phyloP scores from a whole-genome alignment of 768 basidiomycete genomes.

The Russula sp. region DNA sequence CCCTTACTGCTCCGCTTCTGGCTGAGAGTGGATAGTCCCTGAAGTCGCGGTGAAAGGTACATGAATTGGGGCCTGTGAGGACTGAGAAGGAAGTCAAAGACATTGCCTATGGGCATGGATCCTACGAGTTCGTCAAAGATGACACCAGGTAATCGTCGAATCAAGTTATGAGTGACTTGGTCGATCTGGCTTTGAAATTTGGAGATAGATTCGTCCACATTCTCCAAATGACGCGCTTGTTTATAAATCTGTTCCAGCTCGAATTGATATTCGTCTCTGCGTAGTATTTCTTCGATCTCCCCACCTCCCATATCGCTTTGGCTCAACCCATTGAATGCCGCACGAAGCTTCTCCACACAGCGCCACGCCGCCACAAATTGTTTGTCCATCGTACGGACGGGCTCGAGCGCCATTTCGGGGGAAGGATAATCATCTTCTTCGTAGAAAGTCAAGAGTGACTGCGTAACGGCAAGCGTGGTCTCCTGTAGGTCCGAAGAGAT shows the following conservation, averaged over 20 bases:
- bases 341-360: too few relatives aligned
- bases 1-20: background rate
- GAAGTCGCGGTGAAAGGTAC: background rate
- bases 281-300: background rate
- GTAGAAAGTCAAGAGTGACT: too few relatives aligned
- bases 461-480: background rate
- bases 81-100: background rate
- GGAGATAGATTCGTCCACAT: background rate
- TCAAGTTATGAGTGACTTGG: slow-evolving; percentile 8
- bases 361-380: too few relatives aligned
- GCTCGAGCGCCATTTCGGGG: background rate
- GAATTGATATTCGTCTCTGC: background rate
- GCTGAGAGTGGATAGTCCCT: background rate
- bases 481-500: background rate
- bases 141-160: slow-evolving; percentile 16
- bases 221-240: background rate
- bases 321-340: too few relatives aligned
- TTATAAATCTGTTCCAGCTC: background rate
- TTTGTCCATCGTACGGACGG: slow-evolving; percentile 12
- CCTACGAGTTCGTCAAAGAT: background rate
- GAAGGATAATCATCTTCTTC: background rate
- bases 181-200: slow-evolving; percentile 7
- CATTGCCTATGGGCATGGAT: background rate
- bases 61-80: slow-evolving; percentile 2
- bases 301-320: too few relatives aligned